Evolutionary conservation across 2,329 filamentous ascomycete genomes (phyloP).

Genomic region (Trichoderma aggressivum): DNA sequence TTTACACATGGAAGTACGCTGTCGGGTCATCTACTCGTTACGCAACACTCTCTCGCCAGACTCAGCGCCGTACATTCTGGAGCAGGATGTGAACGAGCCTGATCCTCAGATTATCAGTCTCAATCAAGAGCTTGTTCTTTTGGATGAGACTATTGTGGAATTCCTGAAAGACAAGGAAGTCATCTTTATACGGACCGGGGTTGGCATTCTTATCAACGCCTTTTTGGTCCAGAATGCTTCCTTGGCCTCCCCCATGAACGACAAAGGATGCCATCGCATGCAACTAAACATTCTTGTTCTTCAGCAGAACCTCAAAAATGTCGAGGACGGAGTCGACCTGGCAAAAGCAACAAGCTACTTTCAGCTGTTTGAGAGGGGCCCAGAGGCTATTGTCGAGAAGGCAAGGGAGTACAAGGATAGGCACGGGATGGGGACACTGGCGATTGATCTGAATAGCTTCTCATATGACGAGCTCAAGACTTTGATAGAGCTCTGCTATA

Average conservation of each 20-base stretch:
- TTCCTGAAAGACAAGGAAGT: constrained; percentile 71
- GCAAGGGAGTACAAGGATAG: constrained; percentile 49
- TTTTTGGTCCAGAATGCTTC: constrained; percentile 71
- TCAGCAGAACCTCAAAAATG: constrained; percentile 94
- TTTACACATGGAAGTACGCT: constrained; percentile 83
- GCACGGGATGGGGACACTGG: constrained; percentile 33
- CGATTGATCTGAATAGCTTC: constrained; percentile 45
- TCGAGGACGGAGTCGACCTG: constrained; percentile 68
- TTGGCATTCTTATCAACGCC: constrained; percentile 74
- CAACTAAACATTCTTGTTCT: constrained; percentile 91
- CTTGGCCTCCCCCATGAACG: constrained; percentile 78
- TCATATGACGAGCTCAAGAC: constrained; percentile 65
- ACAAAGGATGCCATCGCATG: constrained; percentile 78
- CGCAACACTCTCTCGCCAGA: constrained; percentile 58
- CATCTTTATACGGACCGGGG: constrained; percentile 70
- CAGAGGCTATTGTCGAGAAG: constrained; percentile 61
- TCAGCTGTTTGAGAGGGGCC: constrained; percentile 61
- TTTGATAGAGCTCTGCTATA: constrained; percentile 64
- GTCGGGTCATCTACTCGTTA: constrained; percentile 79
- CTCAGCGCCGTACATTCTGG: constrained; percentile 60
- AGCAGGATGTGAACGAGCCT: constrained; percentile 72
- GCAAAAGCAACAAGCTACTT: constrained; percentile 65
- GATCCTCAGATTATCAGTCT: constrained; percentile 78
- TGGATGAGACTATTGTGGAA: constrained; percentile 75
- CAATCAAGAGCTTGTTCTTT: constrained; percentile 78